phyloP scores from a whole-genome alignment of 202 grass and related monocot genomes.

The Panicum hallii region DNA sequence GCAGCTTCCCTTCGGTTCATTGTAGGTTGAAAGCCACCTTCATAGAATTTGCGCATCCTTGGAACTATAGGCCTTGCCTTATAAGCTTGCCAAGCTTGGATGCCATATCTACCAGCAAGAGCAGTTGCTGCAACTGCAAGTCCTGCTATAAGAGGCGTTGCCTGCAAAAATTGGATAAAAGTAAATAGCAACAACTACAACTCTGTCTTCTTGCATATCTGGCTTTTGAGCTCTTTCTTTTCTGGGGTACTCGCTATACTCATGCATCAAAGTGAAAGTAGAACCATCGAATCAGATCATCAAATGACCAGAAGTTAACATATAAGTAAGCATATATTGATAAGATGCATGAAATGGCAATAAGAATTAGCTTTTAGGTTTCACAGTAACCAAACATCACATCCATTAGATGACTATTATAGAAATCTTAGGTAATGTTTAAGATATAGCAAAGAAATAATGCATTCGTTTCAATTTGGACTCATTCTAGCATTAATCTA shows the following conservation, averaged over 20 bases:
- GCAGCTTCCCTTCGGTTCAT: conserved; percentile 85
- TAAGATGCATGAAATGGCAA: neutral
- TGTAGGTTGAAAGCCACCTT: conserved; percentile 87
- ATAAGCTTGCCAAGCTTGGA: conserved; percentile 93
- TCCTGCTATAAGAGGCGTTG: conserved; percentile 76
- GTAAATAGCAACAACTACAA: conserved; percentile 24
- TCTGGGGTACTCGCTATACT: neutral
- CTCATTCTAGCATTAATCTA: neutral
- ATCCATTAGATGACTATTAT: neutral
- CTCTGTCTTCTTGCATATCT: neutral
- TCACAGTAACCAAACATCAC: neutral
- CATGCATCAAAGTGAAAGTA: conserved; percentile 10
- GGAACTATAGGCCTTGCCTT: conserved; percentile 83
- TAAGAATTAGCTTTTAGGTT: neutral
- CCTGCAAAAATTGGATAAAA: conserved; percentile 53
- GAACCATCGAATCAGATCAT: neutral
- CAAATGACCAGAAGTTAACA: neutral
- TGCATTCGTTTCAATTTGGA: neutral
- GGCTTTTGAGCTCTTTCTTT: neutral
- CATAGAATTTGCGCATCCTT: conserved; percentile 93
- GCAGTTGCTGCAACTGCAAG: conserved; percentile 80
- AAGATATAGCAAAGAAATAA: neutral
- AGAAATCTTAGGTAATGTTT: neutral
- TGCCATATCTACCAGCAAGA: conserved; percentile 68
- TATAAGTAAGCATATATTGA: neutral